Evolutionary conservation across 2,329 filamentous ascomycete genomes (phyloP), one percentile per base, ranked within the genome.

Genomic region (Penicillium janthinellum): DNA sequence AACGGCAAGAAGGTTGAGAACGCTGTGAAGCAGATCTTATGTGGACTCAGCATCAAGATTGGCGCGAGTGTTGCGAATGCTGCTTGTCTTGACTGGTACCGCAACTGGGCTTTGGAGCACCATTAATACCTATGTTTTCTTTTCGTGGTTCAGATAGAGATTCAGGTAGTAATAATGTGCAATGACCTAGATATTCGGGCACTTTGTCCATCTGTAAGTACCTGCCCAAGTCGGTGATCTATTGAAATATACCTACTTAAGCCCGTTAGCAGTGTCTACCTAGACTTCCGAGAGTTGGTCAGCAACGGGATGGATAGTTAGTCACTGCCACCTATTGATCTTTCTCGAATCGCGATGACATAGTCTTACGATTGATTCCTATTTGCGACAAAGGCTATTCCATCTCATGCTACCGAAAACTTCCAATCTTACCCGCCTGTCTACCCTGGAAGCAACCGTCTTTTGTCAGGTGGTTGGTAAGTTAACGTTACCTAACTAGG

Each of bases 1-100:
- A 99, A 99, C 71, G 94, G 94, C 55, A 99, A 99, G 82, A 99
- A 98, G 87, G 91, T 99, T 60, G 94, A 99, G 75, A 92, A 96
- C 50, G 91, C 92, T 0, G 94, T 98, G 5, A 98, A 98, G 81
- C 93, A 97, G 77, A 97, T 98, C 47, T 79, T 99, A 1, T 96
- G 91, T 31, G 94, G 93, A 0, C 80, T 93, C 76, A 86, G 91
- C 54, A 87, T 97, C 65, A 93, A 92, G 81, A 95, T 91, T 0
- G 92, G 92, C 51, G 92, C 93, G 0, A 96, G 91, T 70, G 93
- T 98, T n/a, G 91, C 92, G 4, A 98, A 98, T 75, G 88, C 90
- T 1, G 90, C 89, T 66, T 92, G 93, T 65, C 77, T 99, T 66
- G 89, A 91, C 42, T 98, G 92, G 90, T 98, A 97, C 77, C 84